Percentiles rank a stretch among this genome's conserved stretches.
Evolutionary conservation across 148 eudicot species (phyloP).

Genomic region (Rhododendron ovatum): DNA sequence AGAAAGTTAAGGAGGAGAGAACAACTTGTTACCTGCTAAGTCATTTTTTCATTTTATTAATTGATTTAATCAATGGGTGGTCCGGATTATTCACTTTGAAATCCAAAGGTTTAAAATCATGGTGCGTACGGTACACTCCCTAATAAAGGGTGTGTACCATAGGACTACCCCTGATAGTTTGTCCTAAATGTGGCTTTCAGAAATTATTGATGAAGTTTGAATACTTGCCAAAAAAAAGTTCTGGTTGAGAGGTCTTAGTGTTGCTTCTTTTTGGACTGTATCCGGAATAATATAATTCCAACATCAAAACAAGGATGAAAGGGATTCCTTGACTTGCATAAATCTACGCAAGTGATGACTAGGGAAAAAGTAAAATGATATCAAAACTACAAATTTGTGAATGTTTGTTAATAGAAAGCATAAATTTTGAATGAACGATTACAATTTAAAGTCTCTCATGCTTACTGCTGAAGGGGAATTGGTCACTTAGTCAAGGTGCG

Average conservation of each 20-base stretch:
- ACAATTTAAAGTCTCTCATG: background rate
- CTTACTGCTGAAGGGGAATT: background rate
- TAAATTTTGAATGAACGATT: background rate
- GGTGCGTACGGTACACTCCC: too few species aligned
- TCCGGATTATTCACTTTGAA: too few species aligned
- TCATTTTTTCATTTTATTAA: too few species aligned
- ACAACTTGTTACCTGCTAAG: too few species aligned
- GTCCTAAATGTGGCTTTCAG: background rate
- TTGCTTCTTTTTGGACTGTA: background rate
- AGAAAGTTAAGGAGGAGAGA: too few species aligned
- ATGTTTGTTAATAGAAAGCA: background rate
- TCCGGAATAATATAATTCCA: background rate
- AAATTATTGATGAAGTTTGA: background rate
- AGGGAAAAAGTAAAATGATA: background rate
- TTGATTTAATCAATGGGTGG: too few species aligned
- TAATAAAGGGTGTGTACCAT: too few species aligned
- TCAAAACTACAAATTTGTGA: background rate
- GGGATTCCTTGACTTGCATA: background rate
- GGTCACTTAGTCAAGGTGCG: too few species aligned
- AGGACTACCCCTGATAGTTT: background rate
- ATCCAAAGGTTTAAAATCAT: too few species aligned
- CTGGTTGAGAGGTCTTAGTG: background rate
- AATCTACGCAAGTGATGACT: background rate
- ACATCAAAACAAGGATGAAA: too few species aligned
- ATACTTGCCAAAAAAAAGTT: too few species aligned